Evolutionary conservation across 2,329 filamentous ascomycete species (phyloP).

Genomic region (Stachybotrys chartarum): DNA sequence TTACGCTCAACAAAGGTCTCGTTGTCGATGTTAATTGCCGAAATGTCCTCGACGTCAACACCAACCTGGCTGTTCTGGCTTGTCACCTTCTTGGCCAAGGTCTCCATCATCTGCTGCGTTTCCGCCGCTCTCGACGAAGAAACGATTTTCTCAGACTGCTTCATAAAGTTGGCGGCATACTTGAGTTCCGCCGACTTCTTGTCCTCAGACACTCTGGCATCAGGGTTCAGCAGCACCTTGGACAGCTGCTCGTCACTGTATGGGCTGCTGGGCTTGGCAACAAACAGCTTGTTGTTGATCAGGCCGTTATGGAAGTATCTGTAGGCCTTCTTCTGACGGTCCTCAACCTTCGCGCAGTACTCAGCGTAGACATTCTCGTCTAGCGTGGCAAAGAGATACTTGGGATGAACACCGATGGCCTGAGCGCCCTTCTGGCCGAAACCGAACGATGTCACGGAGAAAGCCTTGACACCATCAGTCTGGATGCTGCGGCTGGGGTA

Average conservation of each 20-base stretch:
- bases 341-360: constrained; percentile 84
- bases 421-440: constrained; percentile 99
- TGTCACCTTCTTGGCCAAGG: constrained; percentile 57
- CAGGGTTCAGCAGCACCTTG: constrained; percentile 87
- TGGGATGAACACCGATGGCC: constrained; percentile 92
- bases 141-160: constrained; percentile 51
- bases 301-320: constrained; percentile 97
- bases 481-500: constrained; percentile 94
- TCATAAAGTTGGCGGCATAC: constrained; percentile 64
- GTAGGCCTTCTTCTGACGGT: constrained; percentile 97
- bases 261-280: constrained; percentile 85
- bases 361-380: constrained; percentile 74
- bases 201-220: constrained; percentile 76
- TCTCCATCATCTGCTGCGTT: constrained; percentile 70
- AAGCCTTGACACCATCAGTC: constrained; percentile 96
- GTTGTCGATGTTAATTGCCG: constrained; percentile 85
- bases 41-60: constrained; percentile 87
- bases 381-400: constrained; percentile 91
- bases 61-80: constrained; percentile 68
- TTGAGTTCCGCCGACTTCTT: constrained; percentile 78
- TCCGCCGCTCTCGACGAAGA: constrained; percentile 46
- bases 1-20: constrained; percentile 92
- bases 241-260: constrained; percentile 84
- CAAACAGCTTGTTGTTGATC: constrained; percentile 97
- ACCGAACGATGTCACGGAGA: constrained; percentile 97